Evolutionary conservation across 495 filamentous ascomycete species (phyloP).

Genomic region (Astrocystis sublimbata): DNA sequence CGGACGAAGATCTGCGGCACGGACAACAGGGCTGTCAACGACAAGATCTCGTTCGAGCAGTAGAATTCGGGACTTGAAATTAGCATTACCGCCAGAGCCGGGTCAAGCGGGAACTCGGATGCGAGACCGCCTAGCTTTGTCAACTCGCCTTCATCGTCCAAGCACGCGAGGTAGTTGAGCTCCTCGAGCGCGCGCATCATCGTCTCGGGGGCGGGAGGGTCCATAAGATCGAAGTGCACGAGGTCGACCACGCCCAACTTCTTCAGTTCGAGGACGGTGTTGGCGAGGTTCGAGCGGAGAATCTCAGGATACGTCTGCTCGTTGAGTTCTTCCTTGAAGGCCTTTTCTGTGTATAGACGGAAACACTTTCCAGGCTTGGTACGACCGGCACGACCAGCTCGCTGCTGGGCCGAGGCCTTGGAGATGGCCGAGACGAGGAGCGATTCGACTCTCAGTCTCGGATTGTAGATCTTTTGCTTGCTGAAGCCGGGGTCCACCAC

Average conservation of each 20-base stretch:
- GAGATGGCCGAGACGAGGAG: conserved; percentile 94
- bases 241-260: conserved; percentile 95
- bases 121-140: conserved; percentile 83
- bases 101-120: conserved; percentile 95
- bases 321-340: conserved; percentile 98
- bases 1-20: conserved; percentile 94
- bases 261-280: conserved; percentile 94
- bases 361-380: conserved; percentile 97
- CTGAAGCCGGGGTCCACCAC: conserved; percentile 98
- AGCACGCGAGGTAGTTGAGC: conserved; percentile 93
- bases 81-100: conserved; percentile 94
- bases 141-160: conserved; percentile 93
- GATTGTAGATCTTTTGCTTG: conserved; percentile 99
- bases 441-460: conserved; percentile 93
- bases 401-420: conserved; percentile 96
- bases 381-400: conserved; percentile 98
- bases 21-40: conserved; percentile 89
- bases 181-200: conserved; percentile 98
- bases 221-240: conserved; percentile 98
- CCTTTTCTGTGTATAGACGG: conserved; percentile 91
- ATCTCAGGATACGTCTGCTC: conserved; percentile 97
- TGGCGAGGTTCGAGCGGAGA: conserved; percentile 88
- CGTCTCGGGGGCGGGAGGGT: conserved; percentile 96
- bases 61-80: conserved; percentile 97
- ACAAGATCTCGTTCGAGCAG: conserved; percentile 97